Conservation (phyloP, 2,329 filamentous ascomycete genomes). For the Claviceps arundinis region DNA sequence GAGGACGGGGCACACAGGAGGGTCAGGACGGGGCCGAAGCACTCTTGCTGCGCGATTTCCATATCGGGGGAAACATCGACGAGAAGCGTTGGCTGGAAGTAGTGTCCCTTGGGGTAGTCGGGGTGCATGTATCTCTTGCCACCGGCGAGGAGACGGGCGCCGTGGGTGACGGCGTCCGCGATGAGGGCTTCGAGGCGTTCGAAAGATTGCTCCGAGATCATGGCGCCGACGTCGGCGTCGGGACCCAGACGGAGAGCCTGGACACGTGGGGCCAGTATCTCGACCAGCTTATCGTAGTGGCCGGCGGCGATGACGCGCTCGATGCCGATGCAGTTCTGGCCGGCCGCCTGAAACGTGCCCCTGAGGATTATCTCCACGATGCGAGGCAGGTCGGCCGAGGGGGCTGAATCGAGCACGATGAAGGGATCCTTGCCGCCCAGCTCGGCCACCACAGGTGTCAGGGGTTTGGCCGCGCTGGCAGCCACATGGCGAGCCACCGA, state of each 20-base stretch:
- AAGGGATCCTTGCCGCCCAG: conserved; percentile 92
- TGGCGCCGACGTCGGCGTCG: conserved; percentile 71
- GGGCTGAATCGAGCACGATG: conserved; percentile 70
- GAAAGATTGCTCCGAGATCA: conserved; percentile 72
- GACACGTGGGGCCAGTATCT: conserved; percentile 60
- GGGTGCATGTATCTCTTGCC: conserved; percentile 63
- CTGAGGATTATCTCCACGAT: conserved; percentile 77
- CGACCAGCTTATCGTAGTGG: conserved; percentile 57
- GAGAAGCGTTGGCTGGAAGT: conserved; percentile 83
- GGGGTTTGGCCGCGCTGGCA: conserved; percentile 65
- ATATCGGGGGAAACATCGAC: conserved; percentile 79
- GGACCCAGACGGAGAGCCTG: conserved; percentile 63
- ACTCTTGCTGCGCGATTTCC: conserved; percentile 79
- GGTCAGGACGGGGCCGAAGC: conserved; percentile 84
- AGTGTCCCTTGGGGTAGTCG: conserved; percentile 64
- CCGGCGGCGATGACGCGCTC: conserved; percentile 75
- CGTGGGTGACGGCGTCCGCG: conserved; percentile 59
- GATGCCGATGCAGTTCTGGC: conserved; percentile 96
- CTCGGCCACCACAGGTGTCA: conserved; percentile 85
- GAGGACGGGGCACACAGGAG: conserved; percentile 62
- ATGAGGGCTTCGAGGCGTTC: conserved; percentile 64
- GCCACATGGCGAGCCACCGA: conserved; percentile 81
- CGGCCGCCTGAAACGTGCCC: conserved; percentile 86
- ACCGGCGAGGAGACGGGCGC: conserved; percentile 70
- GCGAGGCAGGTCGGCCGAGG: conserved; percentile 46